Percentiles rank a stretch among this genome's conserved stretches.
phyloP scores from a whole-genome alignment of 2,329 filamentous ascomycete species.

The Aspergillus texensis region DNA sequence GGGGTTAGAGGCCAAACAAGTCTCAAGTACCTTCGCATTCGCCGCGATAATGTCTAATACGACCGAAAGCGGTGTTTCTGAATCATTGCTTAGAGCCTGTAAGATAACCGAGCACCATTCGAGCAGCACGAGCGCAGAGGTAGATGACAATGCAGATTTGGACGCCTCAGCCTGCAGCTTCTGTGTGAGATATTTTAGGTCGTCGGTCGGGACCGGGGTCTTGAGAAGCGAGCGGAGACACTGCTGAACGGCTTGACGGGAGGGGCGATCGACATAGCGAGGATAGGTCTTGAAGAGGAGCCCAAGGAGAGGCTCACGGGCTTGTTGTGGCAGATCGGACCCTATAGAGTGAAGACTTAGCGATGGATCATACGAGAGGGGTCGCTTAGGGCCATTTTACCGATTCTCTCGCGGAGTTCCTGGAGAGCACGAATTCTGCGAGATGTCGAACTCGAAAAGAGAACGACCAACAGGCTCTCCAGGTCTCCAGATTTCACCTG shows the following conservation, averaged over 20 bases:
- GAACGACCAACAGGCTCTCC: constrained; percentile 41
- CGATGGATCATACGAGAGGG: constrained; percentile 9
- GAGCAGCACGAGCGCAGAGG: constrained; percentile 82
- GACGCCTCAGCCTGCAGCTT: constrained; percentile 71
- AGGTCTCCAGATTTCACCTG: constrained; percentile 46
- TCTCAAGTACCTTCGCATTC: constrained; percentile 74
- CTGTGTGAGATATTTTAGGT: constrained; percentile 62
- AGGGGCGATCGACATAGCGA: constrained; percentile 82
- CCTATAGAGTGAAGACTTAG: constrained; percentile 28
- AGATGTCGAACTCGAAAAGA: constrained; percentile 47
- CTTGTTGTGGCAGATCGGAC: constrained; percentile 34
- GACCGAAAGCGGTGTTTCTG: constrained; percentile 65
- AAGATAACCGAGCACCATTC: constrained; percentile 87
- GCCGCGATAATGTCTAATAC: constrained; percentile 65
- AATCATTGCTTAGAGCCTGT: constrained; percentile 66
- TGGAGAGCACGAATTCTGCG: constrained; percentile 44
- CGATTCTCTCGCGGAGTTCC: constrained; percentile 49
- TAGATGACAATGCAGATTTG: constrained; percentile 75
- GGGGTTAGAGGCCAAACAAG: constrained; percentile 68
- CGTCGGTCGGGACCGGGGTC: constrained; percentile 54
- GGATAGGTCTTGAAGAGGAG: constrained; percentile 86
- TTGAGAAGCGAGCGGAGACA: constrained; percentile 73
- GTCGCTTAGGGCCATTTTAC: constrained; percentile 28
- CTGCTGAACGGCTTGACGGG: constrained; percentile 78
- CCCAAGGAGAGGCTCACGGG: constrained; percentile 58